These are phyloP conservation scores for Trichocladium uniseriatum DNA, from an alignment of 495 filamentous ascomycete species.

Conservation along the genomic window DNA sequence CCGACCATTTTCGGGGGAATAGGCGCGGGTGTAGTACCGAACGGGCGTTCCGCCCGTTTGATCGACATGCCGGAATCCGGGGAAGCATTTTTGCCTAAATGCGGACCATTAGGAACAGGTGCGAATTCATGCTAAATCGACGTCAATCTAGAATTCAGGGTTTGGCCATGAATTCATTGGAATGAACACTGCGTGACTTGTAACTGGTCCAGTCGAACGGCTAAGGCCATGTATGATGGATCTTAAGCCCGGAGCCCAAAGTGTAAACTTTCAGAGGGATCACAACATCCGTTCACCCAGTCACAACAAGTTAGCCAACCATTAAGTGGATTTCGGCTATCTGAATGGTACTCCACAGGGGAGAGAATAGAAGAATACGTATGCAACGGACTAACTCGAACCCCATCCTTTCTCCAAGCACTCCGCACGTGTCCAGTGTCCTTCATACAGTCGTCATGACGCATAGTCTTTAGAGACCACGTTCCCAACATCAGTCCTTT, in stretches of 20 bases:
- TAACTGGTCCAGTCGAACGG: too few species aligned
- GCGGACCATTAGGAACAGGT: neutral
- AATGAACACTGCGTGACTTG: too few species aligned
- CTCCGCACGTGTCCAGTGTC: neutral
- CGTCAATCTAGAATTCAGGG: constrained; percentile 1
- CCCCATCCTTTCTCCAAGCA: neutral
- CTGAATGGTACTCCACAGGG: neutral
- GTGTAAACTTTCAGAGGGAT: too few species aligned
- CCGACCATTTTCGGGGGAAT: too few species aligned
- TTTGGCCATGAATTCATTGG: neutral
- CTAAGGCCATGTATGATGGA: too few species aligned
- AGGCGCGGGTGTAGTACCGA: constrained; percentile 5
- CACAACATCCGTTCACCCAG: neutral
- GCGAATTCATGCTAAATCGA: constrained; percentile 11
- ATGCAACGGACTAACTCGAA: neutral
- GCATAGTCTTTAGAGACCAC: too few species aligned
- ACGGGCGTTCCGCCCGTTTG: neutral
- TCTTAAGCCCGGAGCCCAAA: too few species aligned
- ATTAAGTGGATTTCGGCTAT: neutral
- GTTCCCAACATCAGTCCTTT: too few species aligned
- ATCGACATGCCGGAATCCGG: neutral
- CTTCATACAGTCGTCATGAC: too few species aligned
- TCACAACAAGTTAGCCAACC: neutral
- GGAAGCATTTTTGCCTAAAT: constrained; percentile 12
- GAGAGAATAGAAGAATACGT: neutral